phyloP scores from a whole-genome alignment of 139 green algal species.

The Micromonas pusilla region DNA sequence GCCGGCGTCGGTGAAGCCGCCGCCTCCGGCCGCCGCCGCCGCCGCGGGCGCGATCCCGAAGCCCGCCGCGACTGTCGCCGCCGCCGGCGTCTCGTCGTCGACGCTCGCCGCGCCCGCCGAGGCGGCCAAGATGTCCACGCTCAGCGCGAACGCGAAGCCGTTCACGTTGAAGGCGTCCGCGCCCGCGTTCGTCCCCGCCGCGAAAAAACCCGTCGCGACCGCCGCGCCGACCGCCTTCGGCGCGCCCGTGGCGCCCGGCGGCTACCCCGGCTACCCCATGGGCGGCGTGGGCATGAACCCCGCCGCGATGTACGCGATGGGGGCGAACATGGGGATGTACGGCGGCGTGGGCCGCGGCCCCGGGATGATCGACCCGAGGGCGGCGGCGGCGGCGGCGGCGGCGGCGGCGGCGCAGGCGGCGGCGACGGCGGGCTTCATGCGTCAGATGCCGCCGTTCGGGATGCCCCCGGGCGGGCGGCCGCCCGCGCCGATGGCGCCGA shows the following conservation, averaged over 20 bases:
- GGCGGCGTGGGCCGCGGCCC: background rate
- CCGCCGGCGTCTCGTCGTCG: background rate
- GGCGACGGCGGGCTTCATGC: background rate
- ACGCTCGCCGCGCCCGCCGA: background rate
- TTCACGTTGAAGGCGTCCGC: slow-evolving; percentile 3
- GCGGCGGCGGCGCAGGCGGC: no score
- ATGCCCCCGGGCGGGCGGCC: no score
- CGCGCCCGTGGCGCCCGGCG: background rate
- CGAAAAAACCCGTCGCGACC: background rate
- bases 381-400: no score
- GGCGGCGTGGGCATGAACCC: background rate
- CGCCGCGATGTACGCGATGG: slow-evolving; percentile 1
- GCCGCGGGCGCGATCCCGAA: background rate
- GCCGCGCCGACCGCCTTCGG: background rate
- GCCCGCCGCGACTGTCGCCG: no score
- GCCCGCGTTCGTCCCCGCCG: background rate
- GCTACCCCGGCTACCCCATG: slow-evolving; percentile 2
- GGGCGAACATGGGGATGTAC: background rate
- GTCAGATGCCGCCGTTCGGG: background rate
- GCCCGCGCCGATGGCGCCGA: no score
- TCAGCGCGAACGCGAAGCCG: background rate
- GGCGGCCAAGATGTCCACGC: background rate
- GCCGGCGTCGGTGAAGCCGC: background rate
- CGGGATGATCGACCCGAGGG: background rate
- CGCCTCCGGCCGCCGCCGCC: background rate